These are phyloP conservation scores for Hypoxylon sp. DNA, from an alignment of 2,329 filamentous ascomycete genomes.

Conservation along the genomic window DNA sequence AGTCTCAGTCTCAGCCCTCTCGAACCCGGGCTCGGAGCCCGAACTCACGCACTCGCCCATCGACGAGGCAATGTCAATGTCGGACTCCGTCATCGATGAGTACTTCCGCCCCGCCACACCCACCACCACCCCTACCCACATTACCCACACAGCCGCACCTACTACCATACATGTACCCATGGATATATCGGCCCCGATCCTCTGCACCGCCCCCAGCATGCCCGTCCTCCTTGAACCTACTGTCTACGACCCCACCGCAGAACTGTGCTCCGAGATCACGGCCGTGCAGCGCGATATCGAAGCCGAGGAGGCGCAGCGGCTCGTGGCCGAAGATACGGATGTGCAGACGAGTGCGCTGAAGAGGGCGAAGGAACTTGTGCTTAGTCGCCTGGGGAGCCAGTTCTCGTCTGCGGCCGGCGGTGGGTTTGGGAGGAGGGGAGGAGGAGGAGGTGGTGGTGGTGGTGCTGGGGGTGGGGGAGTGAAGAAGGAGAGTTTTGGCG, in stretches of 20 bases:
- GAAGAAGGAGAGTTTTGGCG: slow-evolving; percentile 50
- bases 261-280: slow-evolving; percentile 64
- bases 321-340: slow-evolving; percentile 70
- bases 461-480: slow-evolving; percentile 47
- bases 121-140: slow-evolving; percentile 23
- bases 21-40: slow-evolving; percentile 49
- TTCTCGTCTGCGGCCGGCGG: slow-evolving; percentile 54
- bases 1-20: slow-evolving; percentile 48
- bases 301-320: slow-evolving; percentile 68
- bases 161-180: slow-evolving; percentile 5
- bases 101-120: slow-evolving; percentile 54
- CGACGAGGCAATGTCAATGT: no score
- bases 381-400: slow-evolving; percentile 71
- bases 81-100: slow-evolving; percentile 50
- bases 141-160: no score
- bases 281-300: slow-evolving; percentile 71
- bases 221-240: slow-evolving; percentile 70
- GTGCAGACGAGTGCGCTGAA: slow-evolving; percentile 69
- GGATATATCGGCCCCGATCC: slow-evolving; percentile 66
- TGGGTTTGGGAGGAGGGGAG: slow-evolving; percentile 52
- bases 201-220: slow-evolving; percentile 62
- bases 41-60: slow-evolving; percentile 54
- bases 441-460: slow-evolving; percentile 51
- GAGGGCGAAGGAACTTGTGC: slow-evolving; percentile 72
- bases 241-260: slow-evolving; percentile 66